phyloP scores from a whole-genome alignment of 2,329 filamentous ascomycete species.

The Phialemonium atrogriseum region DNA sequence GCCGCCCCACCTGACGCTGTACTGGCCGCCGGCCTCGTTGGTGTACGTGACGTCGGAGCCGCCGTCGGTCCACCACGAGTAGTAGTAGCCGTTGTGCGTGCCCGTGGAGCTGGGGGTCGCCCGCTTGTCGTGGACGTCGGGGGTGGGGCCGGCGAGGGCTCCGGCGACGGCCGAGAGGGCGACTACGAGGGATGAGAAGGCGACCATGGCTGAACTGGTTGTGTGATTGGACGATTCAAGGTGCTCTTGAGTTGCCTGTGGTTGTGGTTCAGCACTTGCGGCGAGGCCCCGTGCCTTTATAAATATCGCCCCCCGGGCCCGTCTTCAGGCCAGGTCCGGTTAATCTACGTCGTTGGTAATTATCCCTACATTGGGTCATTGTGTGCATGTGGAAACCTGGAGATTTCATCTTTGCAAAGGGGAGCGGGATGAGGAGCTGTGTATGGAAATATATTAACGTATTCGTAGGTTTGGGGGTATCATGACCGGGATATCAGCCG shows the following conservation, averaged over 20 bases:
- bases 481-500: neutral
- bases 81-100: constrained; percentile 26
- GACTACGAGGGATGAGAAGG: constrained; percentile 24
- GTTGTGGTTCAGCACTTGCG: too few relatives aligned
- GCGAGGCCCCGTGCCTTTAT: too few relatives aligned
- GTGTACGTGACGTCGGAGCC: constrained; percentile 28
- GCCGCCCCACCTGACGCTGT: constrained; percentile 32
- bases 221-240: neutral
- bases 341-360: too few relatives aligned
- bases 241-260: neutral
- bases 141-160: constrained; percentile 18
- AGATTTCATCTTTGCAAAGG: too few relatives aligned
- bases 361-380: too few relatives aligned
- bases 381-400: too few relatives aligned
- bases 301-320: too few relatives aligned
- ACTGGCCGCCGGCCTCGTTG: constrained; percentile 30
- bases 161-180: constrained; percentile 1
- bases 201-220: constrained; percentile 27
- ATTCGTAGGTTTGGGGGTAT: neutral
- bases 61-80: constrained; percentile 32
- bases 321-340: too few relatives aligned
- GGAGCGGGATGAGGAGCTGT: neutral
- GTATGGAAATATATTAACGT: constrained; percentile 20
- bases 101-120: constrained; percentile 39
- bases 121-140: constrained; percentile 17